A percentile compares a stretch with the other conserved stretches of the same genome.
phyloP scores from a whole-genome alignment of 805 yeast species.

The Candida quercuum region DNA sequence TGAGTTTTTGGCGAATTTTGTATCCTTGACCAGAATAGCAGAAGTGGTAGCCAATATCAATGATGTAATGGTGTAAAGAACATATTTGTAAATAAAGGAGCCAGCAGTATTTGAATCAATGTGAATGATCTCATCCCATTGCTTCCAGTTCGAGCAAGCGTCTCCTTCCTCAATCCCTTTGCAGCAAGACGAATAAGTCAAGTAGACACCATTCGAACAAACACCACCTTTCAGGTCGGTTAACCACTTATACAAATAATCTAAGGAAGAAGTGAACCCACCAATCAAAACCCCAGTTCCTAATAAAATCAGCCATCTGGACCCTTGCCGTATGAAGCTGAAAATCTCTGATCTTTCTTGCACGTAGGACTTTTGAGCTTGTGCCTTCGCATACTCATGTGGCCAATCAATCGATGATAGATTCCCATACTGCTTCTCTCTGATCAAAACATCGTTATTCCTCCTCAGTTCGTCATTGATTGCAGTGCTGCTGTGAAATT shows the following conservation, averaged over 20 bases:
- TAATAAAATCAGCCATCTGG: conserved; percentile 44
- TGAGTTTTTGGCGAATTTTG: conserved; percentile 40
- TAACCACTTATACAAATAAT: conserved; percentile 43
- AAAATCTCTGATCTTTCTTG: background rate
- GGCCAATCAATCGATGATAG: conserved; percentile 49
- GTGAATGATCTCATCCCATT: conserved; percentile 27
- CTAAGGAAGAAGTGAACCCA: conserved; percentile 41
- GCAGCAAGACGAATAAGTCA: conserved; percentile 28
- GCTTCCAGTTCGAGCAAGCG: conserved; percentile 28
- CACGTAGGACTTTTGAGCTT: conserved; percentile 3
- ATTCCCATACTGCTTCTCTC: conserved; percentile 28
- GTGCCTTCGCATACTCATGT: conserved; percentile 31
- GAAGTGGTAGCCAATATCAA: conserved; percentile 35
- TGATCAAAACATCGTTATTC: background rate
- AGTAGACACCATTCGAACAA: conserved; percentile 32
- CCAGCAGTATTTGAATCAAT: conserved; percentile 20
- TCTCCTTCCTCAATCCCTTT: conserved; percentile 20
- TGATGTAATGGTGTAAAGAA: conserved; percentile 34
- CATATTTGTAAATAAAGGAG: conserved; percentile 27
- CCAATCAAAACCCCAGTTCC: conserved; percentile 43
- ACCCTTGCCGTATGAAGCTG: conserved; percentile 11
- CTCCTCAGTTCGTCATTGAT: conserved; percentile 2
- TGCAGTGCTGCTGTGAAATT: conserved; percentile 1
- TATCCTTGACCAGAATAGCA: conserved; percentile 21
- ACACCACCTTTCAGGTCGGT: conserved; percentile 49